Base-by-base conservation (phyloP, 768 basidiomycete species). In the Cystobasidiopsis lactophilus region DNA sequence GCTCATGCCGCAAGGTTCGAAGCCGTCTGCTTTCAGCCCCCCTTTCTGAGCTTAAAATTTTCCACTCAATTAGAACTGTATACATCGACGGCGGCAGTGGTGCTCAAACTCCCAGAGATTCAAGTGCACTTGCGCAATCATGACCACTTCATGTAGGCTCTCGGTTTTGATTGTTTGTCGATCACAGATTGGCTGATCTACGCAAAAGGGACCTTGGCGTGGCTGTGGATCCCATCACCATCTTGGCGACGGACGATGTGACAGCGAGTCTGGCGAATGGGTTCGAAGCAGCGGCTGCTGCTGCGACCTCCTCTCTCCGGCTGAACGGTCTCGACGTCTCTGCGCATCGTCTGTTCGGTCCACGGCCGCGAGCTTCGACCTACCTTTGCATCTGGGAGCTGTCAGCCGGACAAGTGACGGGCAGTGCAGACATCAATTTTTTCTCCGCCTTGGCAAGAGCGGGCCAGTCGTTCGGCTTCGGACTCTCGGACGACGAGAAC, bases 311-410 rank as follows among this genome's bases (percentile, higher is more conserved):
- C 21, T 19, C 37, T 10, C 18, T 31, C 7, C 19, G 30, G 27
- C 29, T 56, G 14, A n/a, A 57, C 82, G 84, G 81, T 11, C 65
- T 89, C 58, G 75, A 83, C 55, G 75, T 96, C 45, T 75, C 77
- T 14, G 79, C 83, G 1, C 75, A 93, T 63, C 77, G 89, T 24
- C 69, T 96, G 11, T 91, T 93, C 62, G 91, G 91, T 7, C 83
- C 84, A 13, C 76, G 78, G 53, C 91, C 91, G 5, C 74, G 75
- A 2, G 82, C 82, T 0, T 68, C 81, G 1, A 79, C 85, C 1
- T 96, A 96, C 62, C 70, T 91, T 4, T 95, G 89, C 63, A 74
- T 93, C 14, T 96, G 91, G 91, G 85, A 91, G 61, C 74, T 89
- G 41, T 68, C 68, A n/a, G 33, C 86, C 18, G 85, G 85, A 5